phyloP scores from a whole-genome alignment of 495 filamentous ascomycete genomes.

The Extremus antarcticus region DNA sequence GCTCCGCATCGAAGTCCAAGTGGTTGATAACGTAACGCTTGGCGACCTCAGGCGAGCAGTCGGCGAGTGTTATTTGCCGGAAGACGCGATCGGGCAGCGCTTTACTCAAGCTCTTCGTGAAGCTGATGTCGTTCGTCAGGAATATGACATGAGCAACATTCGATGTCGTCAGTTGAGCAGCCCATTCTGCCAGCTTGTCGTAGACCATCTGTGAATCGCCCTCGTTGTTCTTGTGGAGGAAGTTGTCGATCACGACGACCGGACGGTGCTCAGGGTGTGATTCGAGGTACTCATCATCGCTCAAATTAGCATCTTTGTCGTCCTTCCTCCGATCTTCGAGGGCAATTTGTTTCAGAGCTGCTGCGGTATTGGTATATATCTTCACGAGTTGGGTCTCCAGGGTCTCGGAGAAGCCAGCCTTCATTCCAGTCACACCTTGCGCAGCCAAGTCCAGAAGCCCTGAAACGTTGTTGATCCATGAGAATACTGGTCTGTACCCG shows the following conservation, averaged over 20 bases:
- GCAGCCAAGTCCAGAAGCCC: constrained; percentile 85
- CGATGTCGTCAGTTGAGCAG: constrained; percentile 70
- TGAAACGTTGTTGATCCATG: constrained; percentile 89
- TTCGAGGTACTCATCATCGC: constrained; percentile 83
- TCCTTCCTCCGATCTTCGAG: constrained; percentile 55
- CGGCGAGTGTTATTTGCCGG: constrained; percentile 70
- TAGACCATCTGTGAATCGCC: constrained; percentile 54
- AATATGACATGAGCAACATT: constrained; percentile 96
- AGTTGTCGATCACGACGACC: constrained; percentile 90
- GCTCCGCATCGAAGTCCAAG: constrained; percentile 42
- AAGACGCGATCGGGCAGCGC: constrained; percentile 86
- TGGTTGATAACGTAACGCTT: constrained; percentile 85
- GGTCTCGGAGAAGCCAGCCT: constrained; percentile 91
- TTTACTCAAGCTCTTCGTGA: constrained; percentile 76
- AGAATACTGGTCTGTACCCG: constrained; percentile 88
- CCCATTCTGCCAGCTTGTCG: constrained; percentile 84
- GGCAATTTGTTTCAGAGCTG: constrained; percentile 66
- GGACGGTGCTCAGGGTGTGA: constrained; percentile 76
- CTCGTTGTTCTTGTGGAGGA: constrained; percentile 68
- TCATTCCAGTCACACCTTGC: constrained; percentile 86
- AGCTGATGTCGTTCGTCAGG: constrained; percentile 85
- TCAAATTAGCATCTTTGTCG: constrained; percentile 60
- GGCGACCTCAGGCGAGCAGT: constrained; percentile 74
- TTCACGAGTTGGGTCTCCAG: constrained; percentile 84
- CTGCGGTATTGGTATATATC: constrained; percentile 77